A percentile compares a stretch with the other conserved stretches of the same genome.
These are phyloP conservation scores for Populus hybrid DNA, from an alignment of 441 rosid genomes.

Conservation along the genomic window DNA sequence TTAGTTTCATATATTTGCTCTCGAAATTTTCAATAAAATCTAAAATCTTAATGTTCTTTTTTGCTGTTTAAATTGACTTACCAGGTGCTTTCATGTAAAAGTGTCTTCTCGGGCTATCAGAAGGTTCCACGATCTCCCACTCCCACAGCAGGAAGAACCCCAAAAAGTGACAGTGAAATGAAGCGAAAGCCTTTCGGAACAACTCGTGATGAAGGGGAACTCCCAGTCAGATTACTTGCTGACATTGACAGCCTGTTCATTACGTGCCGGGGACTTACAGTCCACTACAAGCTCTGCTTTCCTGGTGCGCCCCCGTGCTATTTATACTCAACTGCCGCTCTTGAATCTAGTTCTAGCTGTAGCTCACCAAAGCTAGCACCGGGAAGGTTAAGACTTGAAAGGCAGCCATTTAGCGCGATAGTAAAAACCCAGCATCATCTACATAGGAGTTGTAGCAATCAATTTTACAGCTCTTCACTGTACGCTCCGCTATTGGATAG, in stretches of 20 bases:
- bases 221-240: constrained; percentile 70
- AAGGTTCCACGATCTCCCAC: constrained; percentile 94
- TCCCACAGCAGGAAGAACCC: constrained; percentile 65
- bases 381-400: constrained; percentile 67
- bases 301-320: constrained; percentile 60
- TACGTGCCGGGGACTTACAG: constrained; percentile 54
- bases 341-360: constrained; percentile 45
- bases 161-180: constrained; percentile 65
- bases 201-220: constrained; percentile 59
- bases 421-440: constrained; percentile 54
- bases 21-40: neutral
- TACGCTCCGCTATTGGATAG: constrained; percentile 74
- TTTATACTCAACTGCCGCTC: constrained; percentile 41
- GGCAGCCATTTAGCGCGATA: constrained; percentile 42
- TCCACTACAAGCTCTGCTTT: constrained; percentile 80
- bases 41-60: neutral
- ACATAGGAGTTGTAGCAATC: constrained; percentile 79
- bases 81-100: constrained; percentile 87
- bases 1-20: neutral
- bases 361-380: constrained; percentile 47
- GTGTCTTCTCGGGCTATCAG: constrained; percentile 77
- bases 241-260: constrained; percentile 80
- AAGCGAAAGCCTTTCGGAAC: constrained; percentile 59
- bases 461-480: constrained; percentile 63
- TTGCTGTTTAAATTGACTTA: constrained; percentile 12